phyloP scores from a whole-genome alignment of 495 filamentous ascomycete species.

The Pyrenopolyporus hunteri region DNA sequence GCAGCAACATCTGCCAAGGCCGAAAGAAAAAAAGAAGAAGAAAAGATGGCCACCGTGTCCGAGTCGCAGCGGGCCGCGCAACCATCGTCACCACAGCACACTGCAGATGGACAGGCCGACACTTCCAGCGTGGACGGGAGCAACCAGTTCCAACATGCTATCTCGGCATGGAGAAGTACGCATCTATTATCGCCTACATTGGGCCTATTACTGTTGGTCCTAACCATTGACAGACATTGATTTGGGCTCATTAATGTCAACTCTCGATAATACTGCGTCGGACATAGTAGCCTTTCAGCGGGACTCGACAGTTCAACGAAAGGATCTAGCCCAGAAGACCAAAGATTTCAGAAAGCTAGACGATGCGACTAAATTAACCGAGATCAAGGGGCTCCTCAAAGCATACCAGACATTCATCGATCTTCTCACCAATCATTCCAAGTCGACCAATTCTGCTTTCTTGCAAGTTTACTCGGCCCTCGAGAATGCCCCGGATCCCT shows the following conservation, averaged over 20 bases:
- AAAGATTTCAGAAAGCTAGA: slow-evolving; percentile 97
- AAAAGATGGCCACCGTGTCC: slow-evolving; percentile 25
- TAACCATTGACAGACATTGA: slow-evolving; percentile 74
- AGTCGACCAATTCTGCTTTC: slow-evolving; percentile 88
- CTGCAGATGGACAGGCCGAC: slow-evolving; percentile 22
- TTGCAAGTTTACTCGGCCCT: slow-evolving; percentile 89
- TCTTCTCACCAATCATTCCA: slow-evolving; percentile 90
- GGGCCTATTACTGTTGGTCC: slow-evolving; percentile 21
- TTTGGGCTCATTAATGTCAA: slow-evolving; percentile 81
- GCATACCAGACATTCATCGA: slow-evolving; percentile 98
- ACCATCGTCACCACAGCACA: slow-evolving; percentile 24
- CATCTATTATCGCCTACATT: slow-evolving; percentile 2
- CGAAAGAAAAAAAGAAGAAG: slow-evolving; percentile 1
- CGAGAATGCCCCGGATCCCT: slow-evolving; percentile 95
- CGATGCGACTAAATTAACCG: slow-evolving; percentile 82
- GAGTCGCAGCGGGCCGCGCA: slow-evolving; percentile 31
- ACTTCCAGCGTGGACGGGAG: slow-evolving; percentile 56
- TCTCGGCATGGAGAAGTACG: slow-evolving; percentile 95
- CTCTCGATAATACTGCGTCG: slow-evolving; percentile 86
- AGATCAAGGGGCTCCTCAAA: slow-evolving; percentile 92
- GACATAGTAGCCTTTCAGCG: slow-evolving; percentile 92
- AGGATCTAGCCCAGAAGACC: slow-evolving; percentile 96
- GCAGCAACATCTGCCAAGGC: slow-evolving; percentile 37
- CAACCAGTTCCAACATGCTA: slow-evolving; percentile 94
- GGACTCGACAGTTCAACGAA: slow-evolving; percentile 90